Base-by-base conservation (phyloP, 345 rosid species). In the Gynandropsis gynandra region DNA sequence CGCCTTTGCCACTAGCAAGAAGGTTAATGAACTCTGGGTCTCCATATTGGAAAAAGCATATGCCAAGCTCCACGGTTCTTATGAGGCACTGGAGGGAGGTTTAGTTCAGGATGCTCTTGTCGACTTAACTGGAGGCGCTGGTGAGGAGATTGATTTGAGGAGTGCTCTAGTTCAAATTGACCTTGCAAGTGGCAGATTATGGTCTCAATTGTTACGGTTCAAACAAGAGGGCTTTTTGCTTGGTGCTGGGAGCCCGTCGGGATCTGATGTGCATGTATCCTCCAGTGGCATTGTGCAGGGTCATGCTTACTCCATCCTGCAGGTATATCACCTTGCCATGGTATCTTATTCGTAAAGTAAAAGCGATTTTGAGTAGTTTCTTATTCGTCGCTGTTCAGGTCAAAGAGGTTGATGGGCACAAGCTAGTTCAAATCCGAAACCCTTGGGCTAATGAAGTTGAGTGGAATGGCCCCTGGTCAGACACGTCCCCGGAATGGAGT, bases 371-470 rank as follows among this genome's bases (percentile, higher is more conserved):
- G 13, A 61, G 50, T 39, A 27, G 54, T 7, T 36, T 20, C 31
- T 36, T 20, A 4, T 24, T 59, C 34, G 16, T 52, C 16, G 34
- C 42, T 38, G 45, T 52, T 62, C 76, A 92, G 98, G 99, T 88
- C 48, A 79, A 89, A 74, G 99, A 93, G 72, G 99, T 88, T 38
- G 99, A 93, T 68, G 84, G 99, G 53, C 94, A 93, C 75, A 88
- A 90, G 74, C 95, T 93, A 69, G 94, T 93, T 67, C 99, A 93
- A 64, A 77, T 93, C 62, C 88, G 97, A 58, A 93, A 93, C 59
- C 97, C 99, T 11, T 93, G 99, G 97, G 99, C 99, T 60, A 93
- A 77, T 76, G 99, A 93, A 69, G 99, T 93, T 42, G 99, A 93
- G 65, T 93, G 99, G 99, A 93, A 85, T 73, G 99, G 99, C 52